Base-by-base conservation (phyloP, 768 basidiomycete species). In the Dacryopinax spathularia region DNA sequence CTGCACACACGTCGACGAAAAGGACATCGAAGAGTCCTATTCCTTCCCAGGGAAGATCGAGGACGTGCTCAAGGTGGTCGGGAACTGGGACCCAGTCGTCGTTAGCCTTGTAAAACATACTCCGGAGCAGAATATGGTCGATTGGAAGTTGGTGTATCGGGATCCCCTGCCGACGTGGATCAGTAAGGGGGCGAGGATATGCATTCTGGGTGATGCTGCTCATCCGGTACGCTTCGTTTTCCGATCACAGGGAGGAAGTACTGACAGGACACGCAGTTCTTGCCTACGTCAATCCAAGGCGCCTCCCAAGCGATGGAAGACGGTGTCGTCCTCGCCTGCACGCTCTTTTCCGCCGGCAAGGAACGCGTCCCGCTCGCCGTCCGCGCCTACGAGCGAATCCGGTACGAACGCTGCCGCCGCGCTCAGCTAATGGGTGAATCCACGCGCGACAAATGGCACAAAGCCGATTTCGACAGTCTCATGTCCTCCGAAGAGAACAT, bases 151-250 rank as follows among this genome's bases (percentile, higher is more conserved):
- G 34, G 67, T 70, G 22, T 69, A 65, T 63, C 68, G 69, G 27
- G 69, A 68, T 31, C 70, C 70, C 12, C 65, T 71, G 1, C 70
- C 69, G 10, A 68, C 65, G 2, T 74, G 72, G 63, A 65, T 72
- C 48, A 70, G 67, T 63, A 66, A 63, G 59, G 61, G 64, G 33
- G 70, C 67, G 18, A 64, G 65, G 20, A 62, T 72, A 6, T 43
- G 64, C 13, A 64, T 74, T 39, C 68, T 72, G 56, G 73, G 73
- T 12, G 68, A 75, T 60, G 69, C 70, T 31, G 68, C 72, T 3
- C 48, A 61, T 18, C 60, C 60, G 0, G 44, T 64, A 9, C 7
- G 48, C 22, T 15, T 18, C 9, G 22, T 9, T 18, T 25, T 56
- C 10, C 9, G 13, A 37, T 18, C 15, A 29, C 3, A 27, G 10